phyloP scores from a whole-genome alignment of 1,139 yeast genomes.

The Tardiomyces blankii region DNA sequence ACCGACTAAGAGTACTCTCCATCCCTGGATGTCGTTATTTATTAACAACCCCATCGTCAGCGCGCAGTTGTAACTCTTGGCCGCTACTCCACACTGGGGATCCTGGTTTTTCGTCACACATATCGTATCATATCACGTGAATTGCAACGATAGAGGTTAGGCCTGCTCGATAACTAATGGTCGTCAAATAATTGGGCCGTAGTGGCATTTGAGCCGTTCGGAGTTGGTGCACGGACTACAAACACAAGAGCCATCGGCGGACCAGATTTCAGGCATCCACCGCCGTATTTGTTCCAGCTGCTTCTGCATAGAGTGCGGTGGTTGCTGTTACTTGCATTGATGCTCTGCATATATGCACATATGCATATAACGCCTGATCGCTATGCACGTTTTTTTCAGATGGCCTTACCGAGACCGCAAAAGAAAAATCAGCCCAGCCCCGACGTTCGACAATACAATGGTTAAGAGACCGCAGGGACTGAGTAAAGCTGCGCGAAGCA shows the following conservation, averaged over 20 bases:
- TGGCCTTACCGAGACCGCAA: no score
- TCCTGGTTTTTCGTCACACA: neutral
- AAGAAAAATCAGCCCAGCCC: neutral
- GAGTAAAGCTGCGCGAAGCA: conserved; percentile 41
- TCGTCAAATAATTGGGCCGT: no score
- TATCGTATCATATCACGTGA: neutral
- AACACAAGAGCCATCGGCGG: neutral
- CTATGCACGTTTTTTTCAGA: no score
- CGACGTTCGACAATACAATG: conserved; percentile 10
- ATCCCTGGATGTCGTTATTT: conserved; percentile 40
- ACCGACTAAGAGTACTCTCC: conserved; percentile 56
- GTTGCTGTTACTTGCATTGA: neutral
- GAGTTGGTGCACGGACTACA: neutral
- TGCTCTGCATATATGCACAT: no score
- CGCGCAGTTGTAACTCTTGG: neutral
- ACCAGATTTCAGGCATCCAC: no score
- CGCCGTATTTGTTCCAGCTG: no score
- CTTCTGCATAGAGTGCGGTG: neutral
- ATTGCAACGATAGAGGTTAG: neutral
- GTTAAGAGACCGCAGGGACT: conserved; percentile 71
- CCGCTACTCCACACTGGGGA: no score
- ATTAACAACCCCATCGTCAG: conserved; percentile 31
- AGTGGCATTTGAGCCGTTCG: no score
- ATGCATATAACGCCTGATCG: no score
- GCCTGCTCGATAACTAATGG: neutral